Evolutionary conservation across 495 filamentous ascomycete species (phyloP), one percentile per base, ranked within the genome.

Genomic region (Staphylotrichum longicolle): DNA sequence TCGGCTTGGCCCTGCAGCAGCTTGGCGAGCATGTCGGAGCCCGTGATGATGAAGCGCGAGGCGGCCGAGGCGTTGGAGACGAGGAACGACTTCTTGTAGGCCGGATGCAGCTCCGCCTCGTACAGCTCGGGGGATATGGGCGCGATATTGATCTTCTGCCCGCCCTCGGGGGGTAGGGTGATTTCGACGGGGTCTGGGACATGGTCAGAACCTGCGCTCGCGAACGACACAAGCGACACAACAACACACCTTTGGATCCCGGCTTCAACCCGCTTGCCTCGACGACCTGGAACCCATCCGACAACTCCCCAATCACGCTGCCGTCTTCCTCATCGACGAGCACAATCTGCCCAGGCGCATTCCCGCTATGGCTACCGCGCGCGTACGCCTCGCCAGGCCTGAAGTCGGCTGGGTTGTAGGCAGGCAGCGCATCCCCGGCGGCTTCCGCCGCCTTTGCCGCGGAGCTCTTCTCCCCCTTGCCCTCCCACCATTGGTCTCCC

Each of bases 311-410:
- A 15, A 98, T 91, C 5, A 98, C 88, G 71, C 88, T 93, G 52
- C 91, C 94, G 79, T 98, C 87, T 63, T 98, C 93, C 68, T 98
- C 94, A 61, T 98, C 91, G 34, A 98, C 78, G 3, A 98, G 80
- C n/a, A 98, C 94, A 61, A 98, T 93, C 68, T 91, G 87, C 7
- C 91, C 90, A 7, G 75, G 76, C 35, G 66, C 70, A 44, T 78
- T 75, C 11, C 73, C 74, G 64, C 78, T 82, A 49, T 78, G 70
- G 59, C 82, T 80, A 9, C 81, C 81, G 37, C 71, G 68, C 15
- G 83, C 82, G 70, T 95, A 93, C 3, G 79, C 91, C 72, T 94
- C 88, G 4, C 91, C 91, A 4, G 89, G 89, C 35, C 82, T 83
- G 73, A 86, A 96, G 64, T 87, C 80, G 10, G 84, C 84, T 1